Base-by-base conservation (phyloP, 2,329 filamentous ascomycete genomes). In the Davidsoniella eucalypti region DNA sequence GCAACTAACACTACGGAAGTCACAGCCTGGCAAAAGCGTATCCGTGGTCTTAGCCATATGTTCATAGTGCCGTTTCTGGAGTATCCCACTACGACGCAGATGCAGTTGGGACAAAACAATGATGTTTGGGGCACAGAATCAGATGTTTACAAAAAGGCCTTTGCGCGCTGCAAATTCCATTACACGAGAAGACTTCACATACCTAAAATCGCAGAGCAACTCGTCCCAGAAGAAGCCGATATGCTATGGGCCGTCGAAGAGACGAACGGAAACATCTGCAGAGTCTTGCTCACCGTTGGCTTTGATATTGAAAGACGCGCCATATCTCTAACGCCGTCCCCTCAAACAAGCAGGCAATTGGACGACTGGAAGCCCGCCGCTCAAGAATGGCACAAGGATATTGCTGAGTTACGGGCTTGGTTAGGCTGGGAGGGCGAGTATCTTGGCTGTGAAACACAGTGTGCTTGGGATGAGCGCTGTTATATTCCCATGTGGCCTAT, bases 401-500 rank as follows among this genome's bases (percentile, higher is more conserved):
- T 33, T 33, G 61, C 67, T 43, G 64, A 69, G 54, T 56, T 73
- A 9, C 65, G 66, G 56, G 68, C 70, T 1, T 73, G 70, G 69
- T 60, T 72, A 1, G 70, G 69, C 4, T 73, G 70, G 70, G 67
- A 65, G 36, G 67, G 67, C 25, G 65, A 70, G 57, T 70, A 66
- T 57, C 60, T 63, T 1, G 59, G 61, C 7, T 72, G 69, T 52
- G 54, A 61, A 2, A 56, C 62, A 26, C 61, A 61, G 39, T 72
- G 69, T 51, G 64, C 54, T 3, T 63, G 61, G 57, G 63, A 68
- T 51, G 66, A 71, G 55, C 61, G 64, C 10, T 72, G 70, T 55
- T 71, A 64, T 52, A 69, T 73, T 38, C 69, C 70, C 1, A 73
- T 72, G 65, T 73, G 69, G 70, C 70, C 70, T 2, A 54, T 69